phyloP scores from a whole-genome alignment of 257 asterid species.

The Ilex asprella region DNA sequence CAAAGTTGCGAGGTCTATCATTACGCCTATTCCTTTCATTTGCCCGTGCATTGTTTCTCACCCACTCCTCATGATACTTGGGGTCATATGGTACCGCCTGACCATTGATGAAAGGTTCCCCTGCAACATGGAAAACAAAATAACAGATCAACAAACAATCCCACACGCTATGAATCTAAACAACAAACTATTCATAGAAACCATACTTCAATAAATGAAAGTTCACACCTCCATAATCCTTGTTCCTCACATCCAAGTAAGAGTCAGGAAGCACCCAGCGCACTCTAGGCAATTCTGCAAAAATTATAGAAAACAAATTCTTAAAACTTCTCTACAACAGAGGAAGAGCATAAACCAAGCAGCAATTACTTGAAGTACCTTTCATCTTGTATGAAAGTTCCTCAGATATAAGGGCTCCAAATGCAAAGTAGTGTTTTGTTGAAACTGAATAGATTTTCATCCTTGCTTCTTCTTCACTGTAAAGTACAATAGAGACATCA shows the following conservation, averaged over 20 bases:
- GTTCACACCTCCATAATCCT: constrained; percentile 85
- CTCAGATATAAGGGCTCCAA: constrained; percentile 94
- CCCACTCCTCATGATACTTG: constrained; percentile 93
- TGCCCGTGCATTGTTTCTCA: constrained; percentile 45
- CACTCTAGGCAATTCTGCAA: constrained; percentile 66
- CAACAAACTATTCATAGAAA: too few species aligned
- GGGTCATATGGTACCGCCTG: constrained; percentile 95
- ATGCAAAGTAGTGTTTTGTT: constrained; percentile 79
- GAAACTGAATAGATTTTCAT: constrained; percentile 90
- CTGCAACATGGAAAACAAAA: constrained; percentile 33
- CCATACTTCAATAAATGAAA: background rate
- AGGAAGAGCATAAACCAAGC: too few species aligned
- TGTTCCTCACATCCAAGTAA: constrained; percentile 78
- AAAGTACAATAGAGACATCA: background rate
- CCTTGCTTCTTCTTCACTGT: constrained; percentile 90
- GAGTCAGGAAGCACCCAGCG: constrained; percentile 99
- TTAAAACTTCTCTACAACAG: too few species aligned
- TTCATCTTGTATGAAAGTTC: constrained; percentile 78
- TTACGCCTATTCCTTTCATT: constrained; percentile 80
- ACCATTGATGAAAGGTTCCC: constrained; percentile 93
- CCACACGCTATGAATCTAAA: too few species aligned
- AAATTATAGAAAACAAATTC: constrained; percentile 1
- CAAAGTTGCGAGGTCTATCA: constrained; percentile 71
- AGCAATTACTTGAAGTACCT: constrained; percentile 24
- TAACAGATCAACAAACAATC: background rate